Base-by-base conservation (phyloP, 345 rosid species). In the Citrus unshiu region DNA sequence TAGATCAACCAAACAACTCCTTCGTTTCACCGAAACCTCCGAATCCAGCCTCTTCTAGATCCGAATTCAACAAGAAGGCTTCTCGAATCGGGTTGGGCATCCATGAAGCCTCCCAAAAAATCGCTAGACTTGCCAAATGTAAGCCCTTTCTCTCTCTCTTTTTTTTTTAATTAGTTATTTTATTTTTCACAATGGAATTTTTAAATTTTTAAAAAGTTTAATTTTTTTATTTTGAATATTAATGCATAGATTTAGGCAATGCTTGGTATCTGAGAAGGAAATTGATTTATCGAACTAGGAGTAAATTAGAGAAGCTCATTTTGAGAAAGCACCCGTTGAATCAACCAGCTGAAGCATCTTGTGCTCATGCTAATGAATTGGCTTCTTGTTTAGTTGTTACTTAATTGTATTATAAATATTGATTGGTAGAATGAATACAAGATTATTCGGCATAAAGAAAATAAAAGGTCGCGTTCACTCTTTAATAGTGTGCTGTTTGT, bases 21-120 rank as follows among this genome's bases (percentile, higher is more conserved):
- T 73, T 74, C 2, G 29, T 83, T 56, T 24, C 86, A 18, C 79
- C 88, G 7, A 85, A 80, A 59, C 76, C 84, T 34, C 81, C 87
- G 57, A 77, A 81, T 10, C 43, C 81, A 46, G 86, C 74, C 46
- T 86, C 93, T 61, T 86, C 85, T 63, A 84, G 92, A 93, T 92
- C 99, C 64, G 92, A 95, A 68, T 95, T 93, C 89, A 91, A 95
- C 79, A 88, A 85, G 68, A 92, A 87, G 78, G 95, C 98, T 81
- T 90, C 96, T 5, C 80, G 79, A 60, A 92, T 88, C 80, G 93
- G 91, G 8, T 74, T 85, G 46, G 90, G 90, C 51, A 86, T 90
- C 80, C 81, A 90, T 25, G 98, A 95, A 82, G 87, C 95, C 77
- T 90, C 92, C 58, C 89, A 85, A 73, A 95, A 95, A 84, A 92